Evolutionary conservation across 176 grass and related monocot species (phyloP), one percentile per base, ranked within the genome.

Genomic region (Echinochloa phyllopogon): DNA sequence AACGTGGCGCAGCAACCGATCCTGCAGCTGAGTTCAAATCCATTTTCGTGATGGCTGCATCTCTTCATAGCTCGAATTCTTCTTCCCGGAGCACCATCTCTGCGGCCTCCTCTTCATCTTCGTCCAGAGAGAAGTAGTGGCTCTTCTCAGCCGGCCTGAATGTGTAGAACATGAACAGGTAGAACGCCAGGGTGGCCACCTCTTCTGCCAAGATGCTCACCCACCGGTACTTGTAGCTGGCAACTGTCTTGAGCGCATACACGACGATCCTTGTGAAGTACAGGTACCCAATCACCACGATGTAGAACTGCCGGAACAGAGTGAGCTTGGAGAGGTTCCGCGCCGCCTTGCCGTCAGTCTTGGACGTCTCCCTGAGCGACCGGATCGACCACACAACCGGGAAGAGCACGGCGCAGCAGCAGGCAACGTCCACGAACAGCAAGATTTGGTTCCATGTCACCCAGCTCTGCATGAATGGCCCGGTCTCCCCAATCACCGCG

Each of bases 191-290:
- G 0, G 86, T 88, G 6, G 93, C 93, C 21, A 78, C 84, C 82
- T 98, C 95, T 67, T 93, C 95, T 0, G 91, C 87, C 10, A 84
- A 36, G 43, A 95, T 52, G 69, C 88, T 92, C 74, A 90, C 85
- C 95, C 95, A 98, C 59, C 91, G 74, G 72, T 80, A 93, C 82
- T 90, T 87, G 85, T 98, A 98, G 29, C 78, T 91, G 33, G 93
- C 82, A 29, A 98, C 73, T 4, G 89, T 90, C 79, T 87, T 85
- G 23, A 95, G 89, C 1, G 91, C 91, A 14, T 92, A 95, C 38
- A 98, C 93, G 0, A 98, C 71, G 21, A 98, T 92, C 78, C 95
- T 89, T 0, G 95, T 98, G 82, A 98, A 98, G 84, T 98, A 98
- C 1, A 98, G 9, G 89, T 93, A 95, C 24, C 93, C 93, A 3